A percentile compares a stretch with the other conserved stretches of the same genome.
phyloP scores from a whole-genome alignment of 2,329 filamentous ascomycete genomes.

The Epichloe hybrida region DNA sequence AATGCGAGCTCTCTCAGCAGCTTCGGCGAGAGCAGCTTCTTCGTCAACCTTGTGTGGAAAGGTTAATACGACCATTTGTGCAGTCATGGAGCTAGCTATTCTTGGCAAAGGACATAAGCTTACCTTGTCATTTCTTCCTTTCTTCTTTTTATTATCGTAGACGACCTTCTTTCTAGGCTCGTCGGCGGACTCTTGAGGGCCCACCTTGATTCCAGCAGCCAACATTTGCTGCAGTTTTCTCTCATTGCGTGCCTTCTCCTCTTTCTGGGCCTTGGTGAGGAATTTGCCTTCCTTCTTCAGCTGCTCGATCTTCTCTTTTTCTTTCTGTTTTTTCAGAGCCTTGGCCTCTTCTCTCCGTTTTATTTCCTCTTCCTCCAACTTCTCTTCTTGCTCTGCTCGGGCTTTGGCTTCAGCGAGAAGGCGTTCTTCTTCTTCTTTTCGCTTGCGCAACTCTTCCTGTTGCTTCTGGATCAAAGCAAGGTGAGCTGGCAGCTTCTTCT shows the following conservation, averaged over 20 bases:
- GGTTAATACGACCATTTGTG: constrained; percentile 1
- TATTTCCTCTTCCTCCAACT: constrained; percentile 50
- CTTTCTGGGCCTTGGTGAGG: constrained; percentile 73
- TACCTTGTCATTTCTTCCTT: constrained; percentile 46
- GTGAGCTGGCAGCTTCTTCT: constrained; percentile 80
- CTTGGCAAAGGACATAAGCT: not conserved
- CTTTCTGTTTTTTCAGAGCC: constrained; percentile 68
- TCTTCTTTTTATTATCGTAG: constrained; percentile 72
- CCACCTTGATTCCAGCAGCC: constrained; percentile 61
- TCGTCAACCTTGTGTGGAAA: constrained; percentile 47
- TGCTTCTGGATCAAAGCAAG: constrained; percentile 65
- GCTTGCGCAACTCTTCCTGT: constrained; percentile 60
- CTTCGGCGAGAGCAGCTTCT: constrained; percentile 65
- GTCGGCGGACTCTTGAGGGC: constrained; percentile 39
- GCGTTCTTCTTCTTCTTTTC: constrained; percentile 53
- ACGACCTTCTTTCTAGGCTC: constrained; percentile 65
- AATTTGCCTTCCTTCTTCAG: constrained; percentile 81
- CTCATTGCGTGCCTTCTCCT: constrained; percentile 67
- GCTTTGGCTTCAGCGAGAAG: constrained; percentile 49
- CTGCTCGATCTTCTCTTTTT: constrained; percentile 76
- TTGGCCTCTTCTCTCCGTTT: constrained; percentile 60
- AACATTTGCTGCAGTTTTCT: constrained; percentile 76
- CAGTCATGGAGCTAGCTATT: not conserved
- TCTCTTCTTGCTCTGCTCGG: constrained; percentile 52
- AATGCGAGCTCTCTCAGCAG: constrained; percentile 53